Evolutionary conservation across 805 yeast genomes (phyloP).

Genomic region (Lipomyces starkeyi): DNA sequence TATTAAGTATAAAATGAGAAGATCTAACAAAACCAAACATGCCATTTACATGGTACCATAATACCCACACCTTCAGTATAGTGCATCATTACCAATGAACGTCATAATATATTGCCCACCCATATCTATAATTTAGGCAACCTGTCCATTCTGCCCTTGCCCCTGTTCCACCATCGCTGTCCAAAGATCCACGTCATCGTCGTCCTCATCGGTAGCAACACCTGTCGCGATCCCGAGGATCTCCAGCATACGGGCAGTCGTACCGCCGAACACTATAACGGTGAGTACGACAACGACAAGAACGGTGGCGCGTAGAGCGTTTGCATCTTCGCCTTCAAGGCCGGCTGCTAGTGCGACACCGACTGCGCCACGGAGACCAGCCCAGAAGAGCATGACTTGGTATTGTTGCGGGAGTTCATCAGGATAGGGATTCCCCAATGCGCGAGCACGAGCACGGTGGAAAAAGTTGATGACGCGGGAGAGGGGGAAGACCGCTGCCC

Average conservation of each 20-base stretch:
- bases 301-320: constrained; percentile 89
- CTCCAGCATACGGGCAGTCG: constrained; percentile 97
- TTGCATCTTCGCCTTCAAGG: constrained; percentile 89
- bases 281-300: constrained; percentile 97
- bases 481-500: constrained; percentile 97
- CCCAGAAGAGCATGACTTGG: constrained; percentile 99
- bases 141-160: neutral
- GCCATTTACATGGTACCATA: neutral
- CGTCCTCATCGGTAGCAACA: constrained; percentile 71
- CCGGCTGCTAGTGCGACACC: constrained; percentile 99
- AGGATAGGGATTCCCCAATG: constrained; percentile 49
- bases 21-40: neutral
- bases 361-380: constrained; percentile 98
- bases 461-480: constrained; percentile 84
- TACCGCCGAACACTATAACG: constrained; percentile 96
- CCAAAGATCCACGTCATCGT: constrained; percentile 57
- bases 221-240: constrained; percentile 92
- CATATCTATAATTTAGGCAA: neutral
- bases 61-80: neutral
- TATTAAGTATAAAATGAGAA: neutral
- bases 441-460: constrained; percentile 61
- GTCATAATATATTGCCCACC: neutral
- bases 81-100: neutral
- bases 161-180: neutral
- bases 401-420: constrained; percentile 95